Evolutionary conservation across 2,329 filamentous ascomycete genomes (phyloP), one percentile per base, ranked within the genome.

Genomic region (Colletotrichum gigasporum): DNA sequence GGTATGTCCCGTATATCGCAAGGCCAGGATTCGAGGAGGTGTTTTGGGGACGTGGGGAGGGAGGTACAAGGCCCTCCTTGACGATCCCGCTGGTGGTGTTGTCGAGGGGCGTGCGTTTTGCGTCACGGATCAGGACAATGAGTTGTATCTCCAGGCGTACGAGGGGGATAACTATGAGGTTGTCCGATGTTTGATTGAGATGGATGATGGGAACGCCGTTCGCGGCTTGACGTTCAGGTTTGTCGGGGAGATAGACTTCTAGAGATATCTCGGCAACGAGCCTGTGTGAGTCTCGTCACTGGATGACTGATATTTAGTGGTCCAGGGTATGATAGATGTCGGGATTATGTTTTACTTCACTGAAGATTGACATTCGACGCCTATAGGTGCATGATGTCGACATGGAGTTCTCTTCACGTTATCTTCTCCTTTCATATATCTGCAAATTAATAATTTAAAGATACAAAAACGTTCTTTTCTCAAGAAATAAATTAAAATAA

Each of bases 31-130:
- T 4, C 53, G 42, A 3, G 73, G 75, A 16, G 78, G 74, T 2
- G 39, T 53, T 4, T 41, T 80, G 39, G 68, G 69, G 42, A 74
- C 69, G 3, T 81, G 79, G 79, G 74, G 60, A 4, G 73, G 71
- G 2, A 79, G 76, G 63, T 81, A 80, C 66, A 76, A 73, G 18
- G 79, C 78, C 1, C 60, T 81, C 7, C 69, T 80, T 11, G 71
- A 80, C 65, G 74, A 5, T 3, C 11, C 10, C 2, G 26, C 16
- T 10, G 20, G 32, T 5, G 12, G 41, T 24, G 28, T 14, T 4
- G 28, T 51, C 12, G 47, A 51, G 16, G 47, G 47, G 11, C 22
- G 14, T 6, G 47, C 47, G 2, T 51, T 32, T 4, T 16, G 20
- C 16, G 3, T 18, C 8, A 35, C n/a, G n/a, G 20, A 12, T 26